Conservation (phyloP, 177 flowering plant genomes). For the Tripterygium wilfordii region DNA sequence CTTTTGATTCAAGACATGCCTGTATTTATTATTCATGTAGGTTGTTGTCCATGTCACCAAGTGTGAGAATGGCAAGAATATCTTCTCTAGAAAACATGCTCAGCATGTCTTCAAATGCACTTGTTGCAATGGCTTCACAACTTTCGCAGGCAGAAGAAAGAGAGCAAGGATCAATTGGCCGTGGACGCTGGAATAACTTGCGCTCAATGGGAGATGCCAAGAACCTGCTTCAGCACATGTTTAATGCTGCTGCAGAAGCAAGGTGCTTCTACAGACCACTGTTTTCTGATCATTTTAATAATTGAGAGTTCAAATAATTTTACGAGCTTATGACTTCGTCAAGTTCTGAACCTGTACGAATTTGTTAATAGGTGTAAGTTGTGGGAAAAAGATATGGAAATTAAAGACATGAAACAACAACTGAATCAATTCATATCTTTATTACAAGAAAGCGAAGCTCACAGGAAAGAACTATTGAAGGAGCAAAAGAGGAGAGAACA, state of each 20-base stretch:
- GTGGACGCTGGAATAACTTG: slow-evolving; percentile 85
- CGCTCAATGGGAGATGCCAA: slow-evolving; percentile 93
- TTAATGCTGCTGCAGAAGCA: slow-evolving; percentile 68
- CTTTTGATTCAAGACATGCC: background rate
- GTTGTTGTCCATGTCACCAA: slow-evolving; percentile 63
- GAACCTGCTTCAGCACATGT: slow-evolving; percentile 82
- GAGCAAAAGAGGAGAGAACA: slow-evolving; percentile 81
- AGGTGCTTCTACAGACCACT: slow-evolving; percentile 36
- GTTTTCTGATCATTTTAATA: background rate
- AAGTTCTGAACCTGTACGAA: background rate
- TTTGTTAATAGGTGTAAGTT: slow-evolving; percentile 50
- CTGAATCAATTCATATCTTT: slow-evolving; percentile 67
- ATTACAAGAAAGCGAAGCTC: slow-evolving; percentile 63
- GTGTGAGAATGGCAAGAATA: slow-evolving; percentile 79
- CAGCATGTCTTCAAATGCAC: slow-evolving; percentile 70
- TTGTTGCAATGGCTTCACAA: slow-evolving; percentile 91
- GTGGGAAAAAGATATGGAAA: slow-evolving; percentile 75
- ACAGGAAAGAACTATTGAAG: slow-evolving; percentile 70
- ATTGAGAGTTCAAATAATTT: too few species aligned
- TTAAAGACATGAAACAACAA: slow-evolving; percentile 83
- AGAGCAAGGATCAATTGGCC: slow-evolving; percentile 64
- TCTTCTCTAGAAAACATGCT: slow-evolving; percentile 90
- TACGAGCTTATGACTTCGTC: too few species aligned
- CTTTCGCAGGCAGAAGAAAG: slow-evolving; percentile 95
- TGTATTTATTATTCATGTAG: slow-evolving; percentile 6